Base-by-base conservation (phyloP, 148 eudicot genomes). In the Limonium bicolor region DNA sequence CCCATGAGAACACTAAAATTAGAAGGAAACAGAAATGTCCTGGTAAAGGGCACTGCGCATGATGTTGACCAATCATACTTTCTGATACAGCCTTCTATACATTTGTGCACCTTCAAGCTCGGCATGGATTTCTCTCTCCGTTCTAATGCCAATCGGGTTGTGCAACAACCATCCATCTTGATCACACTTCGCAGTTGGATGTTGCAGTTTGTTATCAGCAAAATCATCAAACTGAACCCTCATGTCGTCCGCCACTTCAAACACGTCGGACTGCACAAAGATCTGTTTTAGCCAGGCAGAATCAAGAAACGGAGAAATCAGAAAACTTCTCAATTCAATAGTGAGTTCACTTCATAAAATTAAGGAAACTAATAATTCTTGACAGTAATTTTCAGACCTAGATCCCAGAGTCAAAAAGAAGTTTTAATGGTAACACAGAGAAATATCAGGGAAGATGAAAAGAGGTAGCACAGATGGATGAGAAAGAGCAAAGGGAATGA, bases 111-210 rank as follows among this genome's bases (percentile, higher is more conserved):
- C 93, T 75, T 90, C 95, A 28, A 66, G 51, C 63, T 90, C 88
- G 6, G 95, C 95, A 46, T 84, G 85, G 20, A 90, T 73, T 71
- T 90, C 99, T 42, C 99, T 72, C 50, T 90, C 95, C 0, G 94
- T 80, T 55, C 95, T 71, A 60, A 90, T 84, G 33, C 82, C 93
- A 87, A 85, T 70, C 8, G 95, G 95, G 56, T 73, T 90, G 25
- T 56, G 61, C 55, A 73, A 52, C 51, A 80, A 59, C 99, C 99
- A 90, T 37, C 93, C 95, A 25, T 80, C 85, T 27, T 44, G 7
- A 23, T 84, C 82, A 19, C 85, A 84, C 11, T 19, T 48, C 39
- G 59, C 7, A 23, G 34, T 44, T 18, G 64, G 53, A 33, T 80
- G 99, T 34, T 60, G 56, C 15, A 78, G 62, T n/a, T n/a, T n/a